Evolutionary conservation across 2,329 filamentous ascomycete species (phyloP).

Genomic region (Trichoderma sp.): DNA sequence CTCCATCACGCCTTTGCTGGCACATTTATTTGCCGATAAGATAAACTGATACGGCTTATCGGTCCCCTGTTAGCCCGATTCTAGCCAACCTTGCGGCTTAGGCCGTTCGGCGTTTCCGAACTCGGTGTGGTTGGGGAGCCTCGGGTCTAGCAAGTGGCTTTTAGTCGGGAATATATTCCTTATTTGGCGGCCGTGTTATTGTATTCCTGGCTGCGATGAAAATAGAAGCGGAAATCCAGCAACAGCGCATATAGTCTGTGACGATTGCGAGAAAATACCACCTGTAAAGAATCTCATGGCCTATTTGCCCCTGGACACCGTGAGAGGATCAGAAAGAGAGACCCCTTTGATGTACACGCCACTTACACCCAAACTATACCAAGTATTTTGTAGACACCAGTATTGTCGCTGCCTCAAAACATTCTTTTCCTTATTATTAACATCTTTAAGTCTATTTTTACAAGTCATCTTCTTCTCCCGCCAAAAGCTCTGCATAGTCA

Average conservation of each 20-base stretch:
- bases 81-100: conserved; percentile 14
- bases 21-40: conserved; percentile 21
- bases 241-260: neutral
- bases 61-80: conserved; percentile 5
- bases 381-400: neutral
- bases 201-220: neutral
- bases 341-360: neutral
- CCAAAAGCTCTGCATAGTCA: conserved; percentile 87
- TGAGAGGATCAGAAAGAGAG: neutral
- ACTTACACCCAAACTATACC: neutral
- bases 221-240: neutral
- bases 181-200: neutral
- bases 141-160: neutral
- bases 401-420: neutral
- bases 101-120: conserved; percentile 8
- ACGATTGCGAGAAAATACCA: neutral
- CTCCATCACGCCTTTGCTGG: conserved; percentile 63
- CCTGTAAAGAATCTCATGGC: neutral
- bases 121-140: neutral
- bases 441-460: conserved; percentile 30
- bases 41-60: conserved; percentile 20
- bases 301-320: neutral
- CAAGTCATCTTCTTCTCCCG: conserved; percentile 66
- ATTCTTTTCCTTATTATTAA: neutral
- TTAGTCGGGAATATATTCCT: neutral